Percentiles rank a stretch among this genome's conserved stretches.
Conservation (phyloP, 1,139 yeast genomes). For the Petasospora fabianii region DNA sequence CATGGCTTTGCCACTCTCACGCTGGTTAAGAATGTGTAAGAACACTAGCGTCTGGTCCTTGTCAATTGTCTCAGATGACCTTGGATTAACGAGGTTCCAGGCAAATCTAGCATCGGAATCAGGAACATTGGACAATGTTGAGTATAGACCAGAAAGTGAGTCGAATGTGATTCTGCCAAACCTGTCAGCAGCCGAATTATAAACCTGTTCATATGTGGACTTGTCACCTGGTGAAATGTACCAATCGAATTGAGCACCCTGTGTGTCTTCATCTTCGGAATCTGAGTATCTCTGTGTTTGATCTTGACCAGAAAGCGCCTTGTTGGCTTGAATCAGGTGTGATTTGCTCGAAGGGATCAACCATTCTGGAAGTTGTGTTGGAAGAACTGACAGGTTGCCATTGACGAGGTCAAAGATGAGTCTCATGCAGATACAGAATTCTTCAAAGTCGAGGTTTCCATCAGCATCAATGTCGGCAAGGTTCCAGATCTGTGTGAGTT, state of each 20-base stretch:
- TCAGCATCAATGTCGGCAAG: conserved; percentile 90
- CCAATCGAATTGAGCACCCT: conserved; percentile 62
- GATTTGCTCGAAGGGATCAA: conserved; percentile 85
- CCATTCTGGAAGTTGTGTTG: conserved; percentile 81
- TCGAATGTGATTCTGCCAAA: conserved; percentile 82
- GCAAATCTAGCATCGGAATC: conserved; percentile 85
- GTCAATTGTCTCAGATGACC: conserved; percentile 80
- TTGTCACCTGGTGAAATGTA: conserved; percentile 89
- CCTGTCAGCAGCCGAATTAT: conserved; percentile 69
- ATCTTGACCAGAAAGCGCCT: conserved; percentile 44
- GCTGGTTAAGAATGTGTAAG: conserved; percentile 84
- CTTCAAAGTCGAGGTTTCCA: conserved; percentile 91
- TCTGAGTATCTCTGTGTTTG: conserved; percentile 21
- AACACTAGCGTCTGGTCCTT: conserved; percentile 90
- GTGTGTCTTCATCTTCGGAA: conserved; percentile 28
- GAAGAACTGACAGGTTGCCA: conserved; percentile 61
- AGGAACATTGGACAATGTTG: conserved; percentile 69
- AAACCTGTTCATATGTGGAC: conserved; percentile 72
- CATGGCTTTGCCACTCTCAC: conserved; percentile 81
- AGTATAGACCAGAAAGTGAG: conserved; percentile 64
- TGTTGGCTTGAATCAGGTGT: conserved; percentile 77
- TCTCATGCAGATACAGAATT: conserved; percentile 96
- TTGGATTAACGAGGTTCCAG: conserved; percentile 94
- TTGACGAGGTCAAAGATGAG: conserved; percentile 87
- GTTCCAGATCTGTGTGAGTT: conserved; percentile 84